A percentile compares a stretch with the other conserved stretches of the same genome.
These are phyloP conservation scores for Ramicandelaber brevisporus DNA, from an alignment of 192 early-diverging fungal species.

Conservation along the genomic window DNA sequence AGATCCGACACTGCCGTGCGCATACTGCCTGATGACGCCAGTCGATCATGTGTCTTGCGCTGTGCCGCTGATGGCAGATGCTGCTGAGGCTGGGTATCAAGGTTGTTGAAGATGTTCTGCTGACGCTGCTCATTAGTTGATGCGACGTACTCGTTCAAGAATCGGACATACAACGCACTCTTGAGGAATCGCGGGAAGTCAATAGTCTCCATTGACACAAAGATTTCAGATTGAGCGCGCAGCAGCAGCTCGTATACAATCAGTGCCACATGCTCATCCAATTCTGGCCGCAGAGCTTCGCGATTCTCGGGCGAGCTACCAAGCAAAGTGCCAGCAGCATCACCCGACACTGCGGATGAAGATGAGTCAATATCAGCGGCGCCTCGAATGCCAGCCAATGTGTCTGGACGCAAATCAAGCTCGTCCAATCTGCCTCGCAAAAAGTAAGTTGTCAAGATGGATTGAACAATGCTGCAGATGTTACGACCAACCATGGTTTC, in stretches of 20 bases:
- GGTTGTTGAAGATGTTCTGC: not conserved
- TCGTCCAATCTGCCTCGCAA: slow-evolving; percentile 6
- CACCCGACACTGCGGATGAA: too few relatives aligned
- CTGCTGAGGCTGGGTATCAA: too few relatives aligned
- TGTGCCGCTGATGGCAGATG: too few relatives aligned
- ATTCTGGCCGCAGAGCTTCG: too few relatives aligned
- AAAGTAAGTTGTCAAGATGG: slow-evolving; percentile 23
- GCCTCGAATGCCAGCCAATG: slow-evolving; percentile 8
- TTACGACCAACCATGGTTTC: slow-evolving; percentile 1
- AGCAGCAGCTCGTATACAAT: too few relatives aligned
- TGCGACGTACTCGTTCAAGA: slow-evolving; percentile 24
- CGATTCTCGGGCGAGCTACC: too few relatives aligned
- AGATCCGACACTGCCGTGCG: too few relatives aligned
- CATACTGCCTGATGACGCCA: too few relatives aligned
- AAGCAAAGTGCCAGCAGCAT: too few relatives aligned
- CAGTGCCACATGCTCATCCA: too few relatives aligned
- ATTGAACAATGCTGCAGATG: slow-evolving; percentile 9
- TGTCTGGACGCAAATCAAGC: slow-evolving; percentile 12
- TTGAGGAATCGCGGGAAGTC: slow-evolving; percentile 32
- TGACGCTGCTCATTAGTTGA: slow-evolving; percentile 5
- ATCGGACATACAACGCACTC: slow-evolving; percentile 31
- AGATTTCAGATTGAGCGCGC: slow-evolving; percentile 37
- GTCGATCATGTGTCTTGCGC: too few relatives aligned
- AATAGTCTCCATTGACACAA: slow-evolving; percentile 25
- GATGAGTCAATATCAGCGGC: too few relatives aligned